These are phyloP conservation scores for Malassezia arunalokei DNA, from an alignment of 1,284 basidiomycete species.

Conservation along the genomic window DNA sequence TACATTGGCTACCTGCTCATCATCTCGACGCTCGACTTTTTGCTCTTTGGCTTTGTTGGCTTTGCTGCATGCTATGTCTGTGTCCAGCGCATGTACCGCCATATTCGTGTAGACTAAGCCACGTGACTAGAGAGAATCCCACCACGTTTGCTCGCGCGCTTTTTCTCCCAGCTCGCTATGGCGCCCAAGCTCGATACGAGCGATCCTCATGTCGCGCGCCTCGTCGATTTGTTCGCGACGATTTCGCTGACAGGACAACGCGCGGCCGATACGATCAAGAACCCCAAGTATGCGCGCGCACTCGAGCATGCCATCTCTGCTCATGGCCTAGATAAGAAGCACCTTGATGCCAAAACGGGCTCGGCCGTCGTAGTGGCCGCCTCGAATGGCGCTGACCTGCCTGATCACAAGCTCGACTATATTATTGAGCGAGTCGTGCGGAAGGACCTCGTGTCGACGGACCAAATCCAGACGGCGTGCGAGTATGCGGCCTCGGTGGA, in stretches of 20 bases:
- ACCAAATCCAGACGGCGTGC: slow-evolving; percentile 63
- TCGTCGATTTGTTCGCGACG: slow-evolving; percentile 62
- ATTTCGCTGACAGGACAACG: slow-evolving; percentile 68
- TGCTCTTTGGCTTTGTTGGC: slow-evolving; percentile 56
- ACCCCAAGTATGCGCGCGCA: slow-evolving; percentile 46
- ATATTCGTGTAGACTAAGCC: slow-evolving; percentile 34
- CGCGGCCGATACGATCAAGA: slow-evolving; percentile 55
- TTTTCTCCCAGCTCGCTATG: slow-evolving; percentile 37
- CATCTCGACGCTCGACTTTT: slow-evolving; percentile 69
- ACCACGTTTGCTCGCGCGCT: background rate
- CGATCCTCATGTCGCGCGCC: slow-evolving; percentile 49
- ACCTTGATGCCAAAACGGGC: slow-evolving; percentile 68
- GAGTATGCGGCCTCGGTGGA: slow-evolving; percentile 60
- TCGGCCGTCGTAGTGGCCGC: slow-evolving; percentile 59
- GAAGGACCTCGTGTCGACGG: slow-evolving; percentile 63
- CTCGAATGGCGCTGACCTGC: slow-evolving; percentile 55
- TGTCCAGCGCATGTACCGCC: slow-evolving; percentile 29
- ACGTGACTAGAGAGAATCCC: background rate
- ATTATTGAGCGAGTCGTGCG: slow-evolving; percentile 60
- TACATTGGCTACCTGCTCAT: slow-evolving; percentile 85
- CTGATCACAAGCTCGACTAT: slow-evolving; percentile 57
- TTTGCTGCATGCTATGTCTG: slow-evolving; percentile 30
- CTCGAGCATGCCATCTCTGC: slow-evolving; percentile 61
- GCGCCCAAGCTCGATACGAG: slow-evolving; percentile 52
- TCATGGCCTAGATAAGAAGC: slow-evolving; percentile 27